Percentiles rank a stretch among this genome's conserved stretches.
These are phyloP conservation scores for Tricholoma sp. DNA, from an alignment of 768 basidiomycete species.

Conservation along the genomic window DNA sequence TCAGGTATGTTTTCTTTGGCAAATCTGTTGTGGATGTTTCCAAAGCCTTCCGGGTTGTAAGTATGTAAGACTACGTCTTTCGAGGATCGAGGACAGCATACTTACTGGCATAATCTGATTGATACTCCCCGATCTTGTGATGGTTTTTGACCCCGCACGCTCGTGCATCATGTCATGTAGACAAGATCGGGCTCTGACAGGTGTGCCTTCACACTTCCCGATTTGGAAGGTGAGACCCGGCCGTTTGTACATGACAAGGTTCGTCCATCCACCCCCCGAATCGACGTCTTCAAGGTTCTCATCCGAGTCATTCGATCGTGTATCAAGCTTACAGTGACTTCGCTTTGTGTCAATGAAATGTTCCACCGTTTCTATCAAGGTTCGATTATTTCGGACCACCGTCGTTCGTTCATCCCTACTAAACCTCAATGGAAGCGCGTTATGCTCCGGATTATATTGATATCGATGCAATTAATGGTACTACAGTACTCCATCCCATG, in stretches of 20 bases:
- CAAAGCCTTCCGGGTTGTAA: not conserved
- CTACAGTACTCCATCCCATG: constrained; percentile 1
- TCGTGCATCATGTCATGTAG: constrained; percentile 1
- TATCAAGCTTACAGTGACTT: not conserved
- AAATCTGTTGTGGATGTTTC: not conserved
- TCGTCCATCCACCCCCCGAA: constrained; percentile 7
- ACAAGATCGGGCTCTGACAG: constrained; percentile 13
- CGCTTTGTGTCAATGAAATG: not conserved
- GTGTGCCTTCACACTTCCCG: constrained; percentile 28
- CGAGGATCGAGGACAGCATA: not conserved
- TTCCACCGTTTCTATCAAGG: not conserved
- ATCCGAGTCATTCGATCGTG: constrained; percentile 5
- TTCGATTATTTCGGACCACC: too few species aligned
- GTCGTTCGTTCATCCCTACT: not conserved
- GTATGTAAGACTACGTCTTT: not conserved
- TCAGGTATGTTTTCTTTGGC: not conserved
- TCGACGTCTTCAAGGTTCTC: constrained; percentile 4
- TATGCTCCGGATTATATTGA: constrained; percentile 9
- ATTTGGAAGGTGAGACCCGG: constrained; percentile 30
- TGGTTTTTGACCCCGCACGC: constrained; percentile 17
- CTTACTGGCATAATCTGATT: not conserved
- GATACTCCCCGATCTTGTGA: constrained; percentile 10
- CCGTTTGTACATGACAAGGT: constrained; percentile 19
- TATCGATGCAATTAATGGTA: not conserved
- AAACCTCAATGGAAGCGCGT: not conserved